phyloP scores from a whole-genome alignment of 2,329 filamentous ascomycete species.

The Xylaria polymorpha region DNA sequence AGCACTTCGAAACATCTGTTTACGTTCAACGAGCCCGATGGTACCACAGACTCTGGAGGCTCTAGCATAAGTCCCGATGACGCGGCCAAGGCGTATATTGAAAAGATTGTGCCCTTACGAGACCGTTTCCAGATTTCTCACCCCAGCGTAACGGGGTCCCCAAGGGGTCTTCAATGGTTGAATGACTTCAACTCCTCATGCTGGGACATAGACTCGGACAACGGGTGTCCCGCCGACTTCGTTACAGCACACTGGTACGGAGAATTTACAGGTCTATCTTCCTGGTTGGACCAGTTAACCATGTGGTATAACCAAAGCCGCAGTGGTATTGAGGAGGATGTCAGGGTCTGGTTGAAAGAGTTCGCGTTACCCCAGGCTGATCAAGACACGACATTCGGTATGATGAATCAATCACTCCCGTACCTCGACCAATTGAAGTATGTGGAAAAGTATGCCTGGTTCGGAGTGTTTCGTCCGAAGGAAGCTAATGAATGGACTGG shows the following conservation, averaged over 20 bases:
- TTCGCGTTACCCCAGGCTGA: conserved; percentile 53
- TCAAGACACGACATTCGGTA: conserved; percentile 51
- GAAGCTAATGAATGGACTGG: conserved; percentile 56
- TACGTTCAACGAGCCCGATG: conserved; percentile 58
- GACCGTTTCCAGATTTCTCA: conserved; percentile 55
- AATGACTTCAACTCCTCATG: conserved; percentile 55
- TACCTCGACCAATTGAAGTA: conserved; percentile 52
- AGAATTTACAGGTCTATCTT: conserved; percentile 51
- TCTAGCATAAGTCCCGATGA: conserved; percentile 54
- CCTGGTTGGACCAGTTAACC: conserved; percentile 52
- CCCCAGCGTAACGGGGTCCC: conserved; percentile 56
- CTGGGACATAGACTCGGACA: conserved; percentile 51
- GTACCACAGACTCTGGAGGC: conserved; percentile 54
- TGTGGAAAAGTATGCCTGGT: conserved; percentile 57
- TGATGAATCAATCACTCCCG: conserved; percentile 55
- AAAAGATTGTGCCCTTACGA: conserved; percentile 53
- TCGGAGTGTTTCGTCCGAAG: conserved; percentile 54
- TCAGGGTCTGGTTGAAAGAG: conserved; percentile 56
- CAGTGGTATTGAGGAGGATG: conserved; percentile 34
- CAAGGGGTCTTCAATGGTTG: conserved; percentile 54
- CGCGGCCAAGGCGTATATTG: conserved; percentile 54
- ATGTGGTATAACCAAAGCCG: conserved; percentile 51
- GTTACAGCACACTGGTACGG: conserved; percentile 58
- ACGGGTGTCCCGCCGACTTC: conserved; percentile 56
- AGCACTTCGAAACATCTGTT: conserved; percentile 54